Evolutionary conservation across 345 rosid species (phyloP), one percentile per base, ranked within the genome.

Genomic region (Gossypium bickii): DNA sequence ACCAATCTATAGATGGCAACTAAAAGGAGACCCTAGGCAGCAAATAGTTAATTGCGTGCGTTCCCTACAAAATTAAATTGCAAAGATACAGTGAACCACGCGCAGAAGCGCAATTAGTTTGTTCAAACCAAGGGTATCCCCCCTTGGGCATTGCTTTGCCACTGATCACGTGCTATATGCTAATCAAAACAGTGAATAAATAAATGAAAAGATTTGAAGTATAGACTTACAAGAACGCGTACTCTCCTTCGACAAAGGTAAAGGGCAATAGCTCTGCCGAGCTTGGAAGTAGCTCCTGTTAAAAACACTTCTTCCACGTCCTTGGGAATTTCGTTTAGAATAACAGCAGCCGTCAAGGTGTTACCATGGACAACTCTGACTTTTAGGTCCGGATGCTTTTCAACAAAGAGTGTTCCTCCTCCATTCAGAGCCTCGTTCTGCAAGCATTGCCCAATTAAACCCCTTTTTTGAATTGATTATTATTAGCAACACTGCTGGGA

Each of bases 221-320:
- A 34, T 34, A 58, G 63, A 24, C 63, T 58, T 12, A 96, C 99
- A 18, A 93, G 92, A 70, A 96, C 97, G 79, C 95, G 83, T 0
- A 93, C 90, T 85, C 85, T 86, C 76, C 79, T 88, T 45, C 78
- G 88, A 82, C 97, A 92, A 17, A 96, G 99, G 75, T 96, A 89
- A 38, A 96, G 98, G 13, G 98, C 97, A 69, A 96, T 90, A 38
- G 98, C 99, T 84, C 99, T 81, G 53, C 99, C 99, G 12, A 96
- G 95, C 84, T 96, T 96, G 71, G 98, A 96, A 85, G 99, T 96
- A 49, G 98, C 98, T 71, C 99, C 99, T 0, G 97, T 87, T 78
- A 96, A 77, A 82, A 96, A 93, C 56, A 96, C 97, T 78, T 93
- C 97, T 73, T 84, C 78, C 16, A 90, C 94, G 53, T 93, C 95